Conservation (phyloP, 441 rosid species). For the Kokia cookei region DNA sequence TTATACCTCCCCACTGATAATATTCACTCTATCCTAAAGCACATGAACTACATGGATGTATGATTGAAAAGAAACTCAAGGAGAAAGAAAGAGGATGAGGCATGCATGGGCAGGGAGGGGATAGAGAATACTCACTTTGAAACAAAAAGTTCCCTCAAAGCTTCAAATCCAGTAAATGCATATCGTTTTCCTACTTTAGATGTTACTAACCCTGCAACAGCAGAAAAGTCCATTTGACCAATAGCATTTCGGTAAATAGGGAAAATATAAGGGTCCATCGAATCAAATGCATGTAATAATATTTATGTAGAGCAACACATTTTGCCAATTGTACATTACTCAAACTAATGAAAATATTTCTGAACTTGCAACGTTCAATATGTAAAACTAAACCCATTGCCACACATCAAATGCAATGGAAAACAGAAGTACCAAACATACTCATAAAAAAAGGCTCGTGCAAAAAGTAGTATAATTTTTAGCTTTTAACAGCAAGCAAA, state of each 20-base stretch:
- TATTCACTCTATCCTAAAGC: not conserved
- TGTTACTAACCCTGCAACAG: constrained; percentile 73
- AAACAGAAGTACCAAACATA: not conserved
- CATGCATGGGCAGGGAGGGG: not conserved
- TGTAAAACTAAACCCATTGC: not conserved
- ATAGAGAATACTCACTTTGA: constrained; percentile 37
- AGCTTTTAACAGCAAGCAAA: not conserved
- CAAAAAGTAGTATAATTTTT: not conserved
- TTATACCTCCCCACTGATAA: not conserved
- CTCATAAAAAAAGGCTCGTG: not conserved
- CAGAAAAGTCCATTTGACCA: constrained; percentile 11
- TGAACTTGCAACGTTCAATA: not conserved
- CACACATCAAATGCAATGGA: not conserved
- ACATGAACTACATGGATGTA: not conserved
- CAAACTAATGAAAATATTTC: not conserved
- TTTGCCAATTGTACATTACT: not conserved
- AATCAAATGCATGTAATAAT: not conserved
- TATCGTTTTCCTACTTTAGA: constrained; percentile 92
- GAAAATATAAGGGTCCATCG: not conserved
- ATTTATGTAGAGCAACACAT: not conserved
- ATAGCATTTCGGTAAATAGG: not conserved
- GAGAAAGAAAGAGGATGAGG: not conserved
- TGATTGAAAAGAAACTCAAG: not conserved
- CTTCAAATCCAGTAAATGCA: constrained; percentile 85
- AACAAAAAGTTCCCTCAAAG: constrained; percentile 73